Evolutionary conservation across 805 yeast genomes (phyloP).

Genomic region (Isabelozyma pseudorhagii): DNA sequence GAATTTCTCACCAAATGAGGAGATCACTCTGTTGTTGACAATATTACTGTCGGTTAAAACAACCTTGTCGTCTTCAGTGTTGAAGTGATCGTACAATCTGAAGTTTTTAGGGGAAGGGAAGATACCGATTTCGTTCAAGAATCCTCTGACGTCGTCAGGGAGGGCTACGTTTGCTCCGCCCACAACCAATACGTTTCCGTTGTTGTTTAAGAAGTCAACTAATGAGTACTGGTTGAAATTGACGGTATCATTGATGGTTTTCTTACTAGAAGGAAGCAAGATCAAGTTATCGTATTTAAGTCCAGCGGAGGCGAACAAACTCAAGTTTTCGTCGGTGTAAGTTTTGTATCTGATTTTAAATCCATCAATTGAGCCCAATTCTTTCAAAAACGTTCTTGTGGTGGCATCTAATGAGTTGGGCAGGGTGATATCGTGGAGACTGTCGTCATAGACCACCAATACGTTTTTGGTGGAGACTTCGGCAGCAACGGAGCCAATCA

Average conservation of each 20-base stretch:
- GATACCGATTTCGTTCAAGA: slow-evolving; percentile 78
- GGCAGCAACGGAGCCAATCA: neutral
- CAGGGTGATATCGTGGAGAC: slow-evolving; percentile 14
- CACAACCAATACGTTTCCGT: slow-evolving; percentile 74
- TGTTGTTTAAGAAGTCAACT: slow-evolving; percentile 56
- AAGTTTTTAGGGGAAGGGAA: slow-evolving; percentile 76
- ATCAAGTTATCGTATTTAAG: slow-evolving; percentile 27
- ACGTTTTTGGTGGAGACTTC: slow-evolving; percentile 6
- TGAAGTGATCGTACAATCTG: slow-evolving; percentile 64
- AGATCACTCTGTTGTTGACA: slow-evolving; percentile 9
- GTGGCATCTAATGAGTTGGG: neutral
- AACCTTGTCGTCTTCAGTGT: slow-evolving; percentile 25
- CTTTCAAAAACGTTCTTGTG: slow-evolving; percentile 13
- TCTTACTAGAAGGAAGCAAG: slow-evolving; percentile 34
- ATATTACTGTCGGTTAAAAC: slow-evolving; percentile 28
- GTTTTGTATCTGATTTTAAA: slow-evolving; percentile 15
- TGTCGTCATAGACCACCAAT: slow-evolving; percentile 34
- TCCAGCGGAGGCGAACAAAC: slow-evolving; percentile 21
- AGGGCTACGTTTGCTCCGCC: slow-evolving; percentile 40
- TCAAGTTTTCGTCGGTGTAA: slow-evolving; percentile 19
- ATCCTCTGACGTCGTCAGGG: slow-evolving; percentile 50
- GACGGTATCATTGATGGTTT: slow-evolving; percentile 25
- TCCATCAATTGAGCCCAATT: slow-evolving; percentile 13
- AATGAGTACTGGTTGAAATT: slow-evolving; percentile 38
- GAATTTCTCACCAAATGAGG: slow-evolving; percentile 1